phyloP scores from a whole-genome alignment of 2,329 filamentous ascomycete species.

The Ascomycota sp. region DNA sequence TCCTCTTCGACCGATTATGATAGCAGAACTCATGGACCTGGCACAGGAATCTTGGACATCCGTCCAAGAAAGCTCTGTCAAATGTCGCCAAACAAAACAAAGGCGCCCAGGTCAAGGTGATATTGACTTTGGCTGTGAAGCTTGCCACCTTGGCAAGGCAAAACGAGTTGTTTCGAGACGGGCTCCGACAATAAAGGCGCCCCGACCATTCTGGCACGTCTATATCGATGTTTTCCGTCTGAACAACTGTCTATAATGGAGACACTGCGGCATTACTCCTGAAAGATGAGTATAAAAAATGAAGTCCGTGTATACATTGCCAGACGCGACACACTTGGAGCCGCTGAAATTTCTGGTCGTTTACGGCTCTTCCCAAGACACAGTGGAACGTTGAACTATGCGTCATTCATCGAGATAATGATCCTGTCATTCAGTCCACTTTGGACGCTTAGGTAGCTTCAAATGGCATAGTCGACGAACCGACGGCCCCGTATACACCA shows the following conservation, averaged over 20 bases:
- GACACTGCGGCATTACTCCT: background rate
- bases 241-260: background rate
- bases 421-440: background rate
- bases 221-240: conserved; percentile 1
- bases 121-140: background rate
- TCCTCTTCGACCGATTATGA: background rate
- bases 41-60: background rate
- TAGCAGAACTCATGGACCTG: background rate
- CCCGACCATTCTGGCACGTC: background rate
- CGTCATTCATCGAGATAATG: background rate
- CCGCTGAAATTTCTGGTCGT: background rate
- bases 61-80: background rate
- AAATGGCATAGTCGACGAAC: background rate
- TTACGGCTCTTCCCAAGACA: background rate
- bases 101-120: background rate
- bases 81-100: background rate
- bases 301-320: background rate
- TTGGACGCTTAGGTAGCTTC: background rate
- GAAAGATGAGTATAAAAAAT: background rate
- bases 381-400: background rate
- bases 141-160: background rate
- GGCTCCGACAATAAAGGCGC: background rate
- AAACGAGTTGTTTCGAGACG: background rate
- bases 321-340: background rate
- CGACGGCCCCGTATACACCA: background rate